These are phyloP conservation scores for Misopates orontium DNA, from an alignment of 257 asterid species.

Conservation along the genomic window DNA sequence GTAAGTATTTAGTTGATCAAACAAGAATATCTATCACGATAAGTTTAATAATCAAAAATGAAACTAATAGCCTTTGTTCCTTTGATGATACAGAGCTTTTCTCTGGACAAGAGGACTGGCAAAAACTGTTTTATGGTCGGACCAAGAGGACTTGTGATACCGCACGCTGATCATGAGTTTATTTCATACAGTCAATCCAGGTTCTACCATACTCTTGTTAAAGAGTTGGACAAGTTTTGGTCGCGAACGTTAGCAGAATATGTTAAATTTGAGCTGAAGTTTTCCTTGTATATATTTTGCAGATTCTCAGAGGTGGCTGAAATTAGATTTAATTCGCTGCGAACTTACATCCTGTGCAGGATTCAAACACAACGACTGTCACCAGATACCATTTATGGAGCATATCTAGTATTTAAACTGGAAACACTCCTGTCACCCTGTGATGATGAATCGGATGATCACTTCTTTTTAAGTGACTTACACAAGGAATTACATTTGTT, in stretches of 20 bases:
- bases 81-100: background rate
- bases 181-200: background rate
- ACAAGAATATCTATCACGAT: too few relatives aligned
- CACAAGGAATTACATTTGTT: too few relatives aligned
- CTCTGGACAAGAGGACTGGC: background rate
- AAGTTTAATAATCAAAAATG: too few relatives aligned
- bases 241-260: too few relatives aligned
- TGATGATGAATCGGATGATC: too few relatives aligned
- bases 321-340: constrained; percentile 25
- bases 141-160: constrained; percentile 17
- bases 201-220: background rate
- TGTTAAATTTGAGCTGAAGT: too few relatives aligned
- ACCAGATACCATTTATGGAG: constrained; percentile 28
- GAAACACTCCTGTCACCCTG: too few relatives aligned
- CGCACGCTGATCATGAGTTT: background rate
- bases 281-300: background rate
- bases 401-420: constrained; percentile 31
- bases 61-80: too few relatives aligned
- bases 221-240: background rate
- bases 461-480: too few relatives aligned
- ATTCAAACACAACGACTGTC: constrained; percentile 28
- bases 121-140: constrained; percentile 11
- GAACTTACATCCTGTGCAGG: constrained; percentile 34
- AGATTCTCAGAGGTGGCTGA: constrained; percentile 39
- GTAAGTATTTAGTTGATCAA: background rate